Evolutionary conservation across 164 flowering plant genomes (phyloP).

Genomic region (Buxus sempervirens): DNA sequence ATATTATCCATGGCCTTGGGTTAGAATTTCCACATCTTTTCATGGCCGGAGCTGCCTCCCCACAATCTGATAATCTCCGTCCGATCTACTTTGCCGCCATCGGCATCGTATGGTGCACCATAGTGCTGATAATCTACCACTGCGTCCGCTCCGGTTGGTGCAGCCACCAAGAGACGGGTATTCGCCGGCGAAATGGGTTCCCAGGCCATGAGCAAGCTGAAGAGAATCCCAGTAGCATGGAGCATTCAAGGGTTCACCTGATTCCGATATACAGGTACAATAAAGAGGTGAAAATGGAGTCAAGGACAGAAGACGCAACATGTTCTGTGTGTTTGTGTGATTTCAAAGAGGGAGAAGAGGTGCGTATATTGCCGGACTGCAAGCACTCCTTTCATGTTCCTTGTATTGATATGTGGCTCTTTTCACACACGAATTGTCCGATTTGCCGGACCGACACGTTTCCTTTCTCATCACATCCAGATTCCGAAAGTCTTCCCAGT

Average conservation of each 20-base stretch:
- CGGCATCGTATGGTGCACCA: neutral
- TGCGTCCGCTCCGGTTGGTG: slow-evolving; percentile 5
- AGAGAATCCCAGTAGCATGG: neutral
- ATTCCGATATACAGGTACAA: neutral
- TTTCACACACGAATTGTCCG: slow-evolving; percentile 41
- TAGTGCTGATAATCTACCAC: neutral
- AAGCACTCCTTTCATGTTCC: slow-evolving; percentile 42
- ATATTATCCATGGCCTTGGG: too few species aligned
- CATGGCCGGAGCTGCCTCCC: too few species aligned
- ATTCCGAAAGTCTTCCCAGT: neutral
- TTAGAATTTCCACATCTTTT: too few species aligned
- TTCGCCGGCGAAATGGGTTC: neutral
- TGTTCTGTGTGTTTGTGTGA: slow-evolving; percentile 51
- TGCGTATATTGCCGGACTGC: slow-evolving; percentile 30
- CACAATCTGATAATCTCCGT: too few species aligned
- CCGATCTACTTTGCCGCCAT: neutral
- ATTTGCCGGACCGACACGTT: slow-evolving; percentile 34
- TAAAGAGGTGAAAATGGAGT: neutral
- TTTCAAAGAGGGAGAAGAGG: slow-evolving; percentile 40
- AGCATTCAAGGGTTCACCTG: neutral
- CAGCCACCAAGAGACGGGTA: neutral
- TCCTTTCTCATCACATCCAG: neutral
- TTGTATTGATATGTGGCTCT: slow-evolving; percentile 46
- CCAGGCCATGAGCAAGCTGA: neutral
- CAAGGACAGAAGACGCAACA: neutral